Base-by-base conservation (phyloP, 768 basidiomycete species). In the Lentinula edodes region DNA sequence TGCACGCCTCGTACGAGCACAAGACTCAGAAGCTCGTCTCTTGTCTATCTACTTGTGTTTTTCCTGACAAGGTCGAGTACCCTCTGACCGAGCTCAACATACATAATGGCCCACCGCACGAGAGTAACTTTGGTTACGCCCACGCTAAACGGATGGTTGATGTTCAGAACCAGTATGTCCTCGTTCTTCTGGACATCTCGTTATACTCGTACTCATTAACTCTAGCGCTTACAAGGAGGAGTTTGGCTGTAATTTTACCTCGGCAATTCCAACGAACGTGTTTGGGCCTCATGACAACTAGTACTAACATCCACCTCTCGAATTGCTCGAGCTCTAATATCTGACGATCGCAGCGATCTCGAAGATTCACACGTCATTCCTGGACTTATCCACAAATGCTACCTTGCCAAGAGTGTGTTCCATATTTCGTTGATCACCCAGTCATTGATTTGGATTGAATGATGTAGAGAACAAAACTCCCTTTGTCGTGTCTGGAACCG, bases 241-340 rank as follows among this genome's bases (percentile, higher is more conserved):
- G 73, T 96, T 89, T 67, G 95, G 95, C 18, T 87, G 87, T 76
- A 93, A 93, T 74, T 98, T 97, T 71, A 97, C 95, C 4, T 93
- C 93, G 45, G 94, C 95, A 13, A 98, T 98, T 69, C 95, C 96
- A 1, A 98, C 96, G 10, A 97, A 95, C 71, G 87, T 98, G n/a
- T 98, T 98, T 70, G 95, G 95, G 13, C 92, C 91, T 5, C 73
- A 93, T 69, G 95, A 97, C 75, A 98, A 98, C 78, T 98, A 91
- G 92, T 90, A 64, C 61, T 81, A 70, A 23, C 16, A 16, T 15
- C 39, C 32, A 59, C 28, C 20, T 7, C 13, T n/a, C 6, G 62
- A 12, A 34, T 42, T 13, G n/a, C 36, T n/a, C 56, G 7, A 38
- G 61, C 53, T 32, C 65, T 63, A n/a, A 59, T 50, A n/a, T 61